Conservation (phyloP, 805 yeast genomes). For the Metschnikowia chrysomelidarum region DNA sequence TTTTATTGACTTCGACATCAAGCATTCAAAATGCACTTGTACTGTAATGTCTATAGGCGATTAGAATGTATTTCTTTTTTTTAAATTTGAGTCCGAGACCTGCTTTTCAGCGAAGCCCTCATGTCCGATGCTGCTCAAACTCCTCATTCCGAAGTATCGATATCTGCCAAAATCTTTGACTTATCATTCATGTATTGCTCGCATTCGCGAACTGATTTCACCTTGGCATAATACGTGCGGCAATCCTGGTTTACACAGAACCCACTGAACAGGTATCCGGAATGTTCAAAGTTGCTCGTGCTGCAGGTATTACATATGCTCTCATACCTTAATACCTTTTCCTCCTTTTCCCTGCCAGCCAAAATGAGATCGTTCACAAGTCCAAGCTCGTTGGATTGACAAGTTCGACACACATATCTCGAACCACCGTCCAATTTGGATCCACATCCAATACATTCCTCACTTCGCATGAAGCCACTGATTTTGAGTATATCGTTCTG, state of each 20-base stretch:
- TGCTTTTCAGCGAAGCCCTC: too few species aligned
- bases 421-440: constrained; percentile 9
- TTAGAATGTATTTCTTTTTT: too few species aligned
- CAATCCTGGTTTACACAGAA: constrained; percentile 65
- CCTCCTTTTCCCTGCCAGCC: constrained; percentile 17
- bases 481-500: constrained; percentile 13
- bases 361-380: constrained; percentile 32
- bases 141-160: neutral
- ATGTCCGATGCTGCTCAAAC: too few species aligned
- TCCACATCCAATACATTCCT: constrained; percentile 15
- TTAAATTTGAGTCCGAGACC: too few species aligned
- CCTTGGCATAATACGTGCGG: constrained; percentile 54
- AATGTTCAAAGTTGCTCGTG: constrained; percentile 15
- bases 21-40: too few species aligned
- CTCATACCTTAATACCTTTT: constrained; percentile 11
- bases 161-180: constrained; percentile 2
- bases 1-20: too few species aligned
- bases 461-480: constrained; percentile 12
- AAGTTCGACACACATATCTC: constrained; percentile 20
- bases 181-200: constrained; percentile 11
- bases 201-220: constrained; percentile 31
- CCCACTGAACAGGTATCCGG: constrained; percentile 14
- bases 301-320: constrained; percentile 25
- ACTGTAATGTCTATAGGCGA: too few species aligned
- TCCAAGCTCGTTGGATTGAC: constrained; percentile 30